Evolutionary conservation across 1,284 basidiomycete species (phyloP).

Genomic region (Papiliotrema nemorosa): DNA sequence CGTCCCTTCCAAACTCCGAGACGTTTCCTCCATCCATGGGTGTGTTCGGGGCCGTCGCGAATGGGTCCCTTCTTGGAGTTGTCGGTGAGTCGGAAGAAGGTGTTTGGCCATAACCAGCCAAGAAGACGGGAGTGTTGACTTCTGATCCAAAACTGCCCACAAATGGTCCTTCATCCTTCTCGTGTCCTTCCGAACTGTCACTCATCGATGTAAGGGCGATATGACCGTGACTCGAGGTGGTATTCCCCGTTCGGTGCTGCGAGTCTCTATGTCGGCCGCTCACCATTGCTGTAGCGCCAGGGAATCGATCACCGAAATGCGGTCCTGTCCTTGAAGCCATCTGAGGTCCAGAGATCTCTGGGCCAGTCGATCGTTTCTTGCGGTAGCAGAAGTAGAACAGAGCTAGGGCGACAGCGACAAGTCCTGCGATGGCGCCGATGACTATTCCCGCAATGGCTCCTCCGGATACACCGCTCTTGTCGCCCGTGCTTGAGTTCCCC

Average conservation of each 20-base stretch:
- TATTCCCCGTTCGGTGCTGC: not conserved
- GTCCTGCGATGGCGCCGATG: constrained; percentile 30
- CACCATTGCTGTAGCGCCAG: not conserved
- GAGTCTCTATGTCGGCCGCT: not conserved
- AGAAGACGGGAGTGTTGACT: not conserved
- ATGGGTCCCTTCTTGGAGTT: not conserved
- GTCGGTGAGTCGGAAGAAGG: not conserved
- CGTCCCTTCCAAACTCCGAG: not conserved
- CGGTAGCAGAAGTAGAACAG: constrained; percentile 20
- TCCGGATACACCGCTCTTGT: constrained; percentile 17
- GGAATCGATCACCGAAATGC: not conserved
- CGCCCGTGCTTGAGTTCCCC: not conserved
- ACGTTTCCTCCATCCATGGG: not conserved
- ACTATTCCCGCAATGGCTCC: constrained; percentile 44
- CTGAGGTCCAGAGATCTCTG: not conserved
- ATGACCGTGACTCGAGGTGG: not conserved
- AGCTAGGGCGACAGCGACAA: constrained; percentile 20
- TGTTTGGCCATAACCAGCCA: not conserved
- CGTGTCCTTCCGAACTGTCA: not conserved
- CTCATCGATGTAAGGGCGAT: constrained; percentile 2
- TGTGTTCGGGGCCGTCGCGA: constrained; percentile 6
- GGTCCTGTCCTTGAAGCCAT: not conserved
- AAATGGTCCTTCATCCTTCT: constrained; percentile 1
- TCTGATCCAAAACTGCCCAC: not conserved
- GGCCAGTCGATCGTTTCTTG: constrained; percentile 1